A percentile compares a stretch with the other conserved stretches of the same genome.
Evolutionary conservation across 345 rosid genomes (phyloP).

Genomic region (Eucalyptus pumila): DNA sequence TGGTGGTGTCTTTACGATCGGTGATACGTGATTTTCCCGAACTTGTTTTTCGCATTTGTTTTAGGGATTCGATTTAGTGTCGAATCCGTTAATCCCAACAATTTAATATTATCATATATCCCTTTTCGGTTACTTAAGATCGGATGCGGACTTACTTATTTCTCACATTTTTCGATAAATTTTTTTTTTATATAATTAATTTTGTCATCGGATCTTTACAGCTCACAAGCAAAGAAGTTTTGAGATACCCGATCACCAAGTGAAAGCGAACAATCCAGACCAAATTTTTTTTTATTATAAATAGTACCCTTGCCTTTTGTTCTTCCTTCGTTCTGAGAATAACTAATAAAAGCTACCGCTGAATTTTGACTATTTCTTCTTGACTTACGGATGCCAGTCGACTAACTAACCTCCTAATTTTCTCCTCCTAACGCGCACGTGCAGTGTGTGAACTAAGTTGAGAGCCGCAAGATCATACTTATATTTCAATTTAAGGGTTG

Average conservation of each 20-base stretch:
- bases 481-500: background rate
- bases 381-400: background rate
- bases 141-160: background rate
- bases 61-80: too few relatives aligned
- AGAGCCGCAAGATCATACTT: background rate
- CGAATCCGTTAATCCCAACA: too few relatives aligned
- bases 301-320: background rate
- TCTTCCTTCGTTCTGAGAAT: background rate
- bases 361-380: background rate
- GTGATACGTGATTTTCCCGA: too few relatives aligned
- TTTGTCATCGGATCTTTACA: background rate
- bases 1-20: too few relatives aligned
- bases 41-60: too few relatives aligned
- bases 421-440: background rate
- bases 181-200: background rate
- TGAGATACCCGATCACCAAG: background rate
- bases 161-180: background rate
- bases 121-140: background rate
- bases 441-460: background rate
- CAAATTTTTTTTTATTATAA: too few relatives aligned
- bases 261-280: background rate
- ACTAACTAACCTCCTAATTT: background rate
- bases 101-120: rapidly evolving
- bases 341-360: background rate
- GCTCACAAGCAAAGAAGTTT: background rate